Percentiles rank a stretch among this genome's conserved stretches.
Evolutionary conservation across 2,329 filamentous ascomycete genomes (phyloP).

Genomic region (Elsinoe perseae): DNA sequence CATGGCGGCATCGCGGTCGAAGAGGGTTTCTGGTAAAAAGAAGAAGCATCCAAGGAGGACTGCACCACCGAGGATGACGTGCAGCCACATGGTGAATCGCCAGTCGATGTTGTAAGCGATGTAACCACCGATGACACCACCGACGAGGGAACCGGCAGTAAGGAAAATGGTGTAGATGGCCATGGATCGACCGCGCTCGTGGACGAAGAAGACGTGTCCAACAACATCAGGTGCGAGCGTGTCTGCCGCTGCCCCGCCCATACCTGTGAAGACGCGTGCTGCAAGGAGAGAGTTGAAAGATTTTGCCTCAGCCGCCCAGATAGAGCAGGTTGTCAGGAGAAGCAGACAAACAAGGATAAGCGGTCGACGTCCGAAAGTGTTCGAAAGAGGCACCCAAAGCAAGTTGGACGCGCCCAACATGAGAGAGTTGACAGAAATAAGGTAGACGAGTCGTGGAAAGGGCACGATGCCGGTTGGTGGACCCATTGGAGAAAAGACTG

Average conservation of each 20-base stretch:
- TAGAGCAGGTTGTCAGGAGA: conserved; percentile 30
- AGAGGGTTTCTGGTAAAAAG: conserved; percentile 36
- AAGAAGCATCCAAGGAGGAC: conserved; percentile 30
- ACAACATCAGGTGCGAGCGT: conserved; percentile 36
- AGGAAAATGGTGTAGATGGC: conserved; percentile 38
- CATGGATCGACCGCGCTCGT: conserved; percentile 36
- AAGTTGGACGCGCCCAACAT: conserved; percentile 35
- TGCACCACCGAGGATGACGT: conserved; percentile 31
- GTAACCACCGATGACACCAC: conserved; percentile 36
- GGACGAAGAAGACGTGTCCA: conserved; percentile 38
- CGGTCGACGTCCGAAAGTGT: conserved; percentile 35
- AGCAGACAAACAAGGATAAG: conserved; percentile 32
- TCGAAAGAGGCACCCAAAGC: conserved; percentile 36
- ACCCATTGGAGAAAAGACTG: conserved; percentile 17
- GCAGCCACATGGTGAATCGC: conserved; percentile 36
- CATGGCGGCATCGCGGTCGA: conserved; percentile 27
- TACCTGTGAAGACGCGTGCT: conserved; percentile 34
- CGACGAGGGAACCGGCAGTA: conserved; percentile 32
- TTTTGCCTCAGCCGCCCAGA: conserved; percentile 36
- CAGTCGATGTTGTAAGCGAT: conserved; percentile 32
- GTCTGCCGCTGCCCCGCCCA: conserved; percentile 33
- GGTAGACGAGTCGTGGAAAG: conserved; percentile 30
- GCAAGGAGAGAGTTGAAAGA: conserved; percentile 32
- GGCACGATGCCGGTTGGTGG: conserved; percentile 18
- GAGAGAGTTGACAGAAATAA: conserved; percentile 34